These are phyloP conservation scores for Aspergillus cavernicola DNA, from an alignment of 495 filamentous ascomycete species.

Conservation along the genomic window DNA sequence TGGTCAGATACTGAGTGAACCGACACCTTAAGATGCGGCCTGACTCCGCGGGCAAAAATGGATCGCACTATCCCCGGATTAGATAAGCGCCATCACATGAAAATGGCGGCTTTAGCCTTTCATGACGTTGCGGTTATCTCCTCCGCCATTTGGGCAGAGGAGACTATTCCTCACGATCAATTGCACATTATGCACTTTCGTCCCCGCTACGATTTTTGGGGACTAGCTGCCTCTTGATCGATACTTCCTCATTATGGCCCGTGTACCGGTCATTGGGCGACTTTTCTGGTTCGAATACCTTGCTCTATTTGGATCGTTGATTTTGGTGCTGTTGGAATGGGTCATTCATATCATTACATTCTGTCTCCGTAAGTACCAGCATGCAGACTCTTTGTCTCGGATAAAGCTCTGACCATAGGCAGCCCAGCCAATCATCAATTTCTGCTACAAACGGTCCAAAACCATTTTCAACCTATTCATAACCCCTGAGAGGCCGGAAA, in stretches of 20 bases:
- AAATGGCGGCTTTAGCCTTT: constrained; percentile 2
- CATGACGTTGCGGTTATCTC: constrained; percentile 24
- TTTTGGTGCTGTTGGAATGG: constrained; percentile 75
- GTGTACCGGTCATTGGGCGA: constrained; percentile 79
- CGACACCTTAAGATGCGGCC: not conserved
- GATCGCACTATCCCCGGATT: constrained; percentile 26
- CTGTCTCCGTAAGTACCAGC: constrained; percentile 65
- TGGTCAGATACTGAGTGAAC: no score
- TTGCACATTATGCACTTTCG: constrained; percentile 4
- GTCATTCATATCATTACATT: constrained; percentile 85
- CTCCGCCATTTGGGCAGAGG: no score
- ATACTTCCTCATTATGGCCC: constrained; percentile 51
- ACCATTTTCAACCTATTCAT: constrained; percentile 77
- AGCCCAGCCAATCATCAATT: constrained; percentile 73
- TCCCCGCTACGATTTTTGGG: not conserved
- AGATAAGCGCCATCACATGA: constrained; percentile 37
- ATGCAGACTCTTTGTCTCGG: not conserved
- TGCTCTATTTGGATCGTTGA: constrained; percentile 75
- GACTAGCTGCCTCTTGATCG: not conserved
- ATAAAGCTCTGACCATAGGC: constrained; percentile 18
- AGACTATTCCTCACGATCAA: not conserved
- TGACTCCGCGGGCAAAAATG: constrained; percentile 20
- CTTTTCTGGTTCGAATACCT: constrained; percentile 80
- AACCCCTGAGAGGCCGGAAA: constrained; percentile 61
- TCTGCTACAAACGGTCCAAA: constrained; percentile 81